Conservation (phyloP, 2,329 filamentous ascomycete genomes). For the Pezicula radicicola region DNA sequence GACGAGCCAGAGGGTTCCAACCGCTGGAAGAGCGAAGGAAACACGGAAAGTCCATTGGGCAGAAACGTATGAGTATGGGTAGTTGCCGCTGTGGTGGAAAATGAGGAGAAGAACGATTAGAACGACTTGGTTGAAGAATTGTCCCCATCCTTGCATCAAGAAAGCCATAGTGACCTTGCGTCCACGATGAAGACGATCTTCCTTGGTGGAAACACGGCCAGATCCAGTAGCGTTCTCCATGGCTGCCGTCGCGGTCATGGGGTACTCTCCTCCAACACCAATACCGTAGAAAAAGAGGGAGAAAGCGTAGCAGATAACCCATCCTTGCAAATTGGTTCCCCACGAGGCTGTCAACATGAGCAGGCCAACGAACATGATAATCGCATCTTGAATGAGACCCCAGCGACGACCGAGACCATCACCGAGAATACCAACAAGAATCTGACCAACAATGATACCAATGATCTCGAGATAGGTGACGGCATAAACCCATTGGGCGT, state of each 20-base stretch:
- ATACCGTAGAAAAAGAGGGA: conserved; percentile 88
- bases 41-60: conserved; percentile 90
- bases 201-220: conserved; percentile 83
- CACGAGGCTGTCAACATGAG: conserved; percentile 89
- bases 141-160: conserved; percentile 98
- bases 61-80: conserved; percentile 74
- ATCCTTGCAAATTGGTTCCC: conserved; percentile 83
- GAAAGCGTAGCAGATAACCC: conserved; percentile 97
- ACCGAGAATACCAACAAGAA: conserved; percentile 77
- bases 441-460: conserved; percentile 93
- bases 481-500: conserved; percentile 74
- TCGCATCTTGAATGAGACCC: conserved; percentile 92
- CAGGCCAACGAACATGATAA: conserved; percentile 91
- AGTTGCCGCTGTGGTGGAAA: conserved; percentile 67
- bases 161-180: conserved; percentile 95
- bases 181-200: conserved; percentile 92
- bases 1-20: conserved; percentile 89
- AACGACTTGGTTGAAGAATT: conserved; percentile 89
- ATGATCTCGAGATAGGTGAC: conserved; percentile 90
- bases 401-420: conserved; percentile 86
- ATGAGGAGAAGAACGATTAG: conserved; percentile 84
- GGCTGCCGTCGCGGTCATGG: conserved; percentile 92
- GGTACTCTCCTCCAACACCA: conserved; percentile 82
- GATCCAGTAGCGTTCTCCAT: conserved; percentile 89
- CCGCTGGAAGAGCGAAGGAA: conserved; percentile 86